phyloP scores from a whole-genome alignment of 78 protist species.

The Capsaspora owczarzaki region DNA sequence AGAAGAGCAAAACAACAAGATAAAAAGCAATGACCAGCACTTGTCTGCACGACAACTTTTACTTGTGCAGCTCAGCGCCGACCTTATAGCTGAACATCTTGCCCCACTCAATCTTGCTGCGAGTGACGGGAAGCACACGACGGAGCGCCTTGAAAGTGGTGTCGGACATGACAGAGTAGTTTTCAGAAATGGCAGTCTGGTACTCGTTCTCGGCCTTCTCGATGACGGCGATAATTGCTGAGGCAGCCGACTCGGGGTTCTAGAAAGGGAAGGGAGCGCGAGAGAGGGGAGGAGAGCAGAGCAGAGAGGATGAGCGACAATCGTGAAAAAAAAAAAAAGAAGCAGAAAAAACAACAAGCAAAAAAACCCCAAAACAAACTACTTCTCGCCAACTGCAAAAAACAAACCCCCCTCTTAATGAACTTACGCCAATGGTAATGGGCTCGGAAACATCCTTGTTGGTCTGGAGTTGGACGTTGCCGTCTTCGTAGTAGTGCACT shows the following conservation, averaged over 20 bases:
- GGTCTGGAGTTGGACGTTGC: slow-evolving; percentile 53
- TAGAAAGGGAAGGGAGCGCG: too few relatives aligned
- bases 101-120: slow-evolving; percentile 29
- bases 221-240: not conserved
- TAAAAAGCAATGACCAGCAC: too few relatives aligned
- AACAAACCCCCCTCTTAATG: too few relatives aligned
- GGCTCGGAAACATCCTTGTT: slow-evolving; percentile 11
- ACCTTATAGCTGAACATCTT: slow-evolving; percentile 30
- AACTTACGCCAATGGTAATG: not conserved
- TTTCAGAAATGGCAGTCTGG: slow-evolving; percentile 32
- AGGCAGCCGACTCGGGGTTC: not conserved
- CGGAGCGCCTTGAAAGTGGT: slow-evolving; percentile 41
- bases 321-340: too few relatives aligned
- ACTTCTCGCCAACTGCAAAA: too few relatives aligned
- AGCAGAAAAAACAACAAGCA: too few relatives aligned
- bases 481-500: slow-evolving; percentile 57
- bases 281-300: too few relatives aligned
- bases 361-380: too few relatives aligned
- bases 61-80: slow-evolving; percentile 20
- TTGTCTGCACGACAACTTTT: too few relatives aligned
- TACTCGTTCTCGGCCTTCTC: slow-evolving; percentile 22
- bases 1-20: too few relatives aligned
- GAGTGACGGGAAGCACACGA: slow-evolving; percentile 39
- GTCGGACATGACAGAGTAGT: slow-evolving; percentile 31
- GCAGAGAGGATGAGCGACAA: too few relatives aligned